These are phyloP conservation scores for Amylocystis lapponica DNA, from an alignment of 768 basidiomycete species.

Conservation along the genomic window DNA sequence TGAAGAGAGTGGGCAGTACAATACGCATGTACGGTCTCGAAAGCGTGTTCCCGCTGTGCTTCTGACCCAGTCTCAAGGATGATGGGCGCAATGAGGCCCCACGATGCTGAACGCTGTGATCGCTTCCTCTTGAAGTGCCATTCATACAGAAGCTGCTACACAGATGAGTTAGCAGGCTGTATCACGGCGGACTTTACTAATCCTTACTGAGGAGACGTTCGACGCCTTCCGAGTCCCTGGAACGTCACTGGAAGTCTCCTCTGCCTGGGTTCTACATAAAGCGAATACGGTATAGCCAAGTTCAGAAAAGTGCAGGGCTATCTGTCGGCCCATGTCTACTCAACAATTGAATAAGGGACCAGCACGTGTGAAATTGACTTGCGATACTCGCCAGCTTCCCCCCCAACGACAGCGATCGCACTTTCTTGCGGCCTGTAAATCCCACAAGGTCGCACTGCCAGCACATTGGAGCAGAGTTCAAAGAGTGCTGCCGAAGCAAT, in stretches of 20 bases:
- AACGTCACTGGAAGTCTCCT: conserved; percentile 16
- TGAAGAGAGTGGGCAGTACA: conserved; percentile 23
- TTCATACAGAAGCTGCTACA: conserved; percentile 25
- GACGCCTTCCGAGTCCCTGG: conserved; percentile 26
- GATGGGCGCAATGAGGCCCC: conserved; percentile 29
- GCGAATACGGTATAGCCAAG: conserved; percentile 29
- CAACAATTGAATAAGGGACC: background rate
- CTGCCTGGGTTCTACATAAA: conserved; percentile 11
- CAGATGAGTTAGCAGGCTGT: no score
- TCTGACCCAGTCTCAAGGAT: conserved; percentile 22
- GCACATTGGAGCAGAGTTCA: background rate
- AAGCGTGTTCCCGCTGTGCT: conserved; percentile 23
- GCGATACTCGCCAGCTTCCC: conserved; percentile 18
- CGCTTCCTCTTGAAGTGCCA: conserved; percentile 29
- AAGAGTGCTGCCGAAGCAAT: no score
- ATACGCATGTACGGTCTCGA: conserved; percentile 26
- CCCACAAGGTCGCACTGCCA: conserved; percentile 16
- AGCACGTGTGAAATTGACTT: conserved; percentile 3
- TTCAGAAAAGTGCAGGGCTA: conserved; percentile 27
- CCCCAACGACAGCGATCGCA: conserved; percentile 26
- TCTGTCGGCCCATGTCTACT: conserved; percentile 25
- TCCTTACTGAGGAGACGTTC: no score
- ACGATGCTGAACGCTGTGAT: conserved; percentile 17
- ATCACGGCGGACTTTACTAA: no score
- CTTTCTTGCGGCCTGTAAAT: conserved; percentile 21